phyloP scores from a whole-genome alignment of 192 early-diverging fungal genomes.

The Backusella australiensis region DNA sequence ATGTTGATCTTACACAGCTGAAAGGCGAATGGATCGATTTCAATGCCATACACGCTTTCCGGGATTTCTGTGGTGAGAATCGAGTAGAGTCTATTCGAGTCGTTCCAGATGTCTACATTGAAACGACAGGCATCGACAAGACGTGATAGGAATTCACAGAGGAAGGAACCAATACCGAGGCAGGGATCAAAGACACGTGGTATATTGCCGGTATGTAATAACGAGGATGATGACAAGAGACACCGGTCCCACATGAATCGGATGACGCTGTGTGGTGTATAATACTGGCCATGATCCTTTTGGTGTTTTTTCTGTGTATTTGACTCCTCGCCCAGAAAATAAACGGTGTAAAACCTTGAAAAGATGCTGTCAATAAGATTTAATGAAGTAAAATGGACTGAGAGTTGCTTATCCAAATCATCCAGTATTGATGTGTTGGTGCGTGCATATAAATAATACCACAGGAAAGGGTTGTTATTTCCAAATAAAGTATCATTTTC shows the following conservation, averaged over 20 bases:
- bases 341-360: slow-evolving; percentile 48
- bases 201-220: background rate
- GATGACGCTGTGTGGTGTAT: slow-evolving; percentile 52
- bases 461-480: slow-evolving; percentile 18
- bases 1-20: slow-evolving; percentile 51
- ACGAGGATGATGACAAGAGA: background rate
- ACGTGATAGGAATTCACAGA: slow-evolving; percentile 45
- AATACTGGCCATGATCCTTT: slow-evolving; percentile 63
- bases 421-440: background rate
- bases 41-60: slow-evolving; percentile 50
- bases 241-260: slow-evolving; percentile 57
- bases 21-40: slow-evolving; percentile 54
- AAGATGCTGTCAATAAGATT: slow-evolving; percentile 39
- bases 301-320: slow-evolving; percentile 50
- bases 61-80: slow-evolving; percentile 40
- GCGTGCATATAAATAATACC: slow-evolving; percentile 16
- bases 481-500: slow-evolving; percentile 34
- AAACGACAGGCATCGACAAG: slow-evolving; percentile 31
- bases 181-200: slow-evolving; percentile 52
- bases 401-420: background rate
- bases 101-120: slow-evolving; percentile 38
- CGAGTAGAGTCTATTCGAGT: slow-evolving; percentile 18
- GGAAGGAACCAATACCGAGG: slow-evolving; percentile 54
- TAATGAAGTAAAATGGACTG: slow-evolving; percentile 16
- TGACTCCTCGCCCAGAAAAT: slow-evolving; percentile 39